Conservation (phyloP, 352 stramenopile genomes). For the Phytophthora palmivora region DNA sequence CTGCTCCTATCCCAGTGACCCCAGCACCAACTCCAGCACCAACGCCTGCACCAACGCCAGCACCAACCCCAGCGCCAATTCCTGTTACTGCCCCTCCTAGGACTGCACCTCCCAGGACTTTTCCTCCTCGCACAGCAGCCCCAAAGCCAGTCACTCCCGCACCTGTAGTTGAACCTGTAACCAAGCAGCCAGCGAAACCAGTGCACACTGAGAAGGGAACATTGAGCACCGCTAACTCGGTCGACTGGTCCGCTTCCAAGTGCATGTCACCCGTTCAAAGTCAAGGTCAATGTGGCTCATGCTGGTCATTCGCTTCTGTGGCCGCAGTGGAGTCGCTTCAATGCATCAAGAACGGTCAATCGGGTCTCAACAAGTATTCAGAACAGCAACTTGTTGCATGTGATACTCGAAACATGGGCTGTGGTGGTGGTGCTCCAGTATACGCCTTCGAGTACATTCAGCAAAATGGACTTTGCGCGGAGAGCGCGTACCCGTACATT, state of each 20-base stretch:
- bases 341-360: constrained; percentile 73
- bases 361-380: constrained; percentile 77
- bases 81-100: constrained; percentile 9
- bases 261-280: constrained; percentile 89
- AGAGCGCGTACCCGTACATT: constrained; percentile 82
- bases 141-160: constrained; percentile 21
- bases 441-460: constrained; percentile 94
- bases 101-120: constrained; percentile 5
- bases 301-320: constrained; percentile 96
- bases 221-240: constrained; percentile 19
- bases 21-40: constrained; percentile 2
- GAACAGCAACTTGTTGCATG: constrained; percentile 94
- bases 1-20: constrained; percentile 15
- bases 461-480: constrained; percentile 75
- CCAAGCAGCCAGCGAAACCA: constrained; percentile 9
- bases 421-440: constrained; percentile 88
- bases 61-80: background rate
- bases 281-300: constrained; percentile 96
- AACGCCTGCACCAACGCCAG: constrained; percentile 1
- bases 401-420: constrained; percentile 86
- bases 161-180: constrained; percentile 33
- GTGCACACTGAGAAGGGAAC: constrained; percentile 21
- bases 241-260: constrained; percentile 48
- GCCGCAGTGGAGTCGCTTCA: constrained; percentile 91
- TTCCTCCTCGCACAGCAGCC: constrained; percentile 1